Percentiles rank a stretch among this genome's conserved stretches.
phyloP scores from a whole-genome alignment of 2,329 filamentous ascomycete species.

The Aspergillus candidus region DNA sequence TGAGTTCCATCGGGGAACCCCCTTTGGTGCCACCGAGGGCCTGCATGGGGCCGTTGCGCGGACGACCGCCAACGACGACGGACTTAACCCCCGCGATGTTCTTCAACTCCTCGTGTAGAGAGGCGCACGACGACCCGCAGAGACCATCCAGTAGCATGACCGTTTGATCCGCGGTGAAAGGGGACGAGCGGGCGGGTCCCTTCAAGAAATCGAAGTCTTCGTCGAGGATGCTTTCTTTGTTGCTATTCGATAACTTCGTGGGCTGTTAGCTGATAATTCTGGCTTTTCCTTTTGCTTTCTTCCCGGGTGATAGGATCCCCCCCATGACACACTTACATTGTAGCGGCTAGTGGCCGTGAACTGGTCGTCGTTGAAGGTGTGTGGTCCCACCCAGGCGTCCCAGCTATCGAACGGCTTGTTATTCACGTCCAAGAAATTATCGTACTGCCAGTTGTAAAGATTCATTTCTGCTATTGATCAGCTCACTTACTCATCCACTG shows the following conservation, averaged over 20 bases:
- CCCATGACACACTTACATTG: conserved; percentile 2
- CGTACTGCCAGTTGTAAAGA: conserved; percentile 7
- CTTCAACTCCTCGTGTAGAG: too few relatives aligned
- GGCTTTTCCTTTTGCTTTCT: not conserved
- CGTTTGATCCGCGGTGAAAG: too few relatives aligned
- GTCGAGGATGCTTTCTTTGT: conserved; percentile 1
- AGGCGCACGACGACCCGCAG: too few relatives aligned
- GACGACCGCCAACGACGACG: too few relatives aligned
- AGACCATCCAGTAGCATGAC: too few relatives aligned
- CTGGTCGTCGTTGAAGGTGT: conserved; percentile 16
- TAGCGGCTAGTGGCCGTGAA: conserved; percentile 15
- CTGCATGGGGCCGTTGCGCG: too few relatives aligned
- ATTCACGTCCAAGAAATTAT: conserved; percentile 16
- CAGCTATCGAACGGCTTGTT: conserved; percentile 34
- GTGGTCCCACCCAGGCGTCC: conserved; percentile 35
- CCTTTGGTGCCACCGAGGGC: too few relatives aligned
- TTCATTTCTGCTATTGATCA: too few relatives aligned
- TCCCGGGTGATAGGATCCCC: not conserved
- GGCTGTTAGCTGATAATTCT: too few relatives aligned
- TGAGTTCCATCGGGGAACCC: too few relatives aligned
- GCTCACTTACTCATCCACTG: not conserved
- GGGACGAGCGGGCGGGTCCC: too few relatives aligned
- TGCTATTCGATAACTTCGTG: conserved; percentile 9
- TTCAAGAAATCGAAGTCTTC: conserved; percentile 35
- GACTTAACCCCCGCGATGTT: too few relatives aligned